Conservation (phyloP, 805 yeast species). For the Suhomyces xylopsoci region DNA sequence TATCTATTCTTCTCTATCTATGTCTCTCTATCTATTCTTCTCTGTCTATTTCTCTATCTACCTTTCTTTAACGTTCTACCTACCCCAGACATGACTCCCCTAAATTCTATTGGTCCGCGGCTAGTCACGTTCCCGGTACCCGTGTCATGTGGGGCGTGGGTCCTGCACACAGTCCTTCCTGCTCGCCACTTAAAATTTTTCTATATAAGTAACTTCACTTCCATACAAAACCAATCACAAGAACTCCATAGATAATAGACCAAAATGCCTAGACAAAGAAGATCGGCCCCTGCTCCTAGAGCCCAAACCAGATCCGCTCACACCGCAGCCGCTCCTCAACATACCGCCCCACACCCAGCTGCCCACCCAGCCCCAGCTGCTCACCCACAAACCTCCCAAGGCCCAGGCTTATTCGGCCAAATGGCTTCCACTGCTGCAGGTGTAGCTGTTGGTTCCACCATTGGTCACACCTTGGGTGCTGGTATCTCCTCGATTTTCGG, state of each 20-base stretch:
- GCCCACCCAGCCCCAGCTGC: conserved; percentile 47
- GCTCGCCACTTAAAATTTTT: conserved; percentile 5
- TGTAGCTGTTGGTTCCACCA: conserved; percentile 97
- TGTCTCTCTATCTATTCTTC: neutral
- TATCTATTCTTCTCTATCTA: neutral
- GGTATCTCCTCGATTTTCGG: conserved; percentile 89
- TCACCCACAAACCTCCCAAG: conserved; percentile 36
- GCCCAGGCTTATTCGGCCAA: conserved; percentile 90
- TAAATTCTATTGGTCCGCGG: neutral
- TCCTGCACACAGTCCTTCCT: neutral
- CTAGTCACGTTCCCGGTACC: neutral
- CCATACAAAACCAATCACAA: neutral
- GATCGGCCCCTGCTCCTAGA: conserved; percentile 48
- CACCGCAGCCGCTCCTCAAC: conserved; percentile 63
- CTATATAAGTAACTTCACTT: conserved; percentile 2
- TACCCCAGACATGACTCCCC: neutral
- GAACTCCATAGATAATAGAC: neutral
- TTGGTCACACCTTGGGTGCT: conserved; percentile 95
- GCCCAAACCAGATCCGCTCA: conserved; percentile 67
- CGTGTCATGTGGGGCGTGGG: neutral
- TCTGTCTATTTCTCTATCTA: no score
- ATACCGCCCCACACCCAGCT: conserved; percentile 28
- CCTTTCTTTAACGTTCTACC: neutral
- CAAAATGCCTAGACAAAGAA: conserved; percentile 51
- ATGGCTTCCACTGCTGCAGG: conserved; percentile 99